A percentile compares a stretch with the other conserved stretches of the same genome.
These are phyloP conservation scores for Apiotrichum domesticum DNA, from an alignment of 1,284 basidiomycete genomes.

Conservation along the genomic window DNA sequence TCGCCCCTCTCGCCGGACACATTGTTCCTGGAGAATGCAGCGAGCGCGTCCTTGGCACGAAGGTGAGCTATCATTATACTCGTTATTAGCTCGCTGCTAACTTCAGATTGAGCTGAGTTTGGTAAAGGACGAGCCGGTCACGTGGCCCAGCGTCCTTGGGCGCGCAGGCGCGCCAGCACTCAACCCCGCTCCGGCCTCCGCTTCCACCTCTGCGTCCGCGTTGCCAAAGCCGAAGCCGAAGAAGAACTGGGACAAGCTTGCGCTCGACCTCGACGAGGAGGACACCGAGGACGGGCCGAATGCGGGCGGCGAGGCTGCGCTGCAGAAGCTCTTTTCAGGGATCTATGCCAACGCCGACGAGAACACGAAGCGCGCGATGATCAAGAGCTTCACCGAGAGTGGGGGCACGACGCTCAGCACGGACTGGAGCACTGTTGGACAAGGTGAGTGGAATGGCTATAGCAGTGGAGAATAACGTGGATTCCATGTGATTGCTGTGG, in stretches of 20 bases:
- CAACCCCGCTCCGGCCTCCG: background rate
- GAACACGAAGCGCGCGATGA: constrained; percentile 83
- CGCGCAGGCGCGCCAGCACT: background rate
- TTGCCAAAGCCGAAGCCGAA: constrained; percentile 4
- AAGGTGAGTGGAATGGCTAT: constrained; percentile 43
- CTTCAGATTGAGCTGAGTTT: constrained; percentile 42
- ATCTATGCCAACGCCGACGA: constrained; percentile 81
- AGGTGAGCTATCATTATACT: constrained; percentile 58
- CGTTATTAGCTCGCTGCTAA: background rate
- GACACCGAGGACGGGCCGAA: constrained; percentile 22
- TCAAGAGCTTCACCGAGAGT: constrained; percentile 89
- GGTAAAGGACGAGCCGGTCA: constrained; percentile 33
- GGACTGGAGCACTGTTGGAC: constrained; percentile 81
- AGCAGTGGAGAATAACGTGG: background rate
- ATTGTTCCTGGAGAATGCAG: constrained; percentile 62
- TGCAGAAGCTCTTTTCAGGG: constrained; percentile 48
- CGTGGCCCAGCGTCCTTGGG: constrained; percentile 62
- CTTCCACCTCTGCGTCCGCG: background rate
- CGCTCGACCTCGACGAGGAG: constrained; percentile 32
- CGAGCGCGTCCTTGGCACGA: constrained; percentile 70
- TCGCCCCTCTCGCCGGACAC: constrained; percentile 69
- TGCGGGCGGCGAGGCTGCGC: constrained; percentile 39
- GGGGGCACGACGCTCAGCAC: constrained; percentile 88
- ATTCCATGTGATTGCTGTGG: no score
- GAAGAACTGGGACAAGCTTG: constrained; percentile 45